Conservation (phyloP, 1,284 basidiomycete genomes). For the Cutaneotrichosporon dermatis region DNA sequence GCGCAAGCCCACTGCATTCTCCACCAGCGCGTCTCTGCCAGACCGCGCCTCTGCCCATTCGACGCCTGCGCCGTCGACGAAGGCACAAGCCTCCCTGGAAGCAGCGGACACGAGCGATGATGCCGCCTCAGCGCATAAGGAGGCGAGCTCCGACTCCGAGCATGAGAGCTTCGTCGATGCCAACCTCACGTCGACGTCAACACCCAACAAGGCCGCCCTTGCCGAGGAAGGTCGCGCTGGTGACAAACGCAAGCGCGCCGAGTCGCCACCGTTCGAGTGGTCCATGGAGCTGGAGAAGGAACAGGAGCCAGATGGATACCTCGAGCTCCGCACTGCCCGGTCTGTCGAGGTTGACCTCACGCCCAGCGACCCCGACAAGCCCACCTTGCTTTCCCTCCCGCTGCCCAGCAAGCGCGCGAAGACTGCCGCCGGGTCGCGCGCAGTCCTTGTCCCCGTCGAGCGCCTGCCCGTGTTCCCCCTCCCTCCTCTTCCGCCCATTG, state of each 20-base stretch:
- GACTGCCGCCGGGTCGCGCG: constrained; percentile 20
- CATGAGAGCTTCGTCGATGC: neutral
- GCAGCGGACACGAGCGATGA: too few species aligned
- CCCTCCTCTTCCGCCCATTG: constrained; percentile 36
- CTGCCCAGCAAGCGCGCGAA: constrained; percentile 39
- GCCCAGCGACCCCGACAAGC: neutral
- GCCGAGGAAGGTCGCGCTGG: neutral
- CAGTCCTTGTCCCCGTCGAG: constrained; percentile 38
- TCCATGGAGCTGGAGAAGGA: neutral
- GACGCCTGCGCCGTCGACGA: too few species aligned
- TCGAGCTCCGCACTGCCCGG: neutral
- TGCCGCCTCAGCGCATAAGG: neutral
- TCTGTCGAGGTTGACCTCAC: neutral
- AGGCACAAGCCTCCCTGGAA: too few species aligned
- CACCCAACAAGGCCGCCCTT: neutral
- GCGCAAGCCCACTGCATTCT: too few species aligned
- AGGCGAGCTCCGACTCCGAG: neutral
- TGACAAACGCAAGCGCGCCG: neutral
- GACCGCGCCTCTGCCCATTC: too few species aligned
- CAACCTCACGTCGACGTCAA: neutral
- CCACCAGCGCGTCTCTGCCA: too few species aligned
- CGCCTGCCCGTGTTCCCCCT: constrained; percentile 39
- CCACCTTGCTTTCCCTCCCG: constrained; percentile 23
- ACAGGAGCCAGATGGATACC: neutral
- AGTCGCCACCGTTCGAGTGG: neutral